A percentile compares a stretch with the other conserved stretches of the same genome.
These are phyloP conservation scores for Endoconidiophora polonica DNA, from an alignment of 2,329 filamentous ascomycete species.

Conservation along the genomic window DNA sequence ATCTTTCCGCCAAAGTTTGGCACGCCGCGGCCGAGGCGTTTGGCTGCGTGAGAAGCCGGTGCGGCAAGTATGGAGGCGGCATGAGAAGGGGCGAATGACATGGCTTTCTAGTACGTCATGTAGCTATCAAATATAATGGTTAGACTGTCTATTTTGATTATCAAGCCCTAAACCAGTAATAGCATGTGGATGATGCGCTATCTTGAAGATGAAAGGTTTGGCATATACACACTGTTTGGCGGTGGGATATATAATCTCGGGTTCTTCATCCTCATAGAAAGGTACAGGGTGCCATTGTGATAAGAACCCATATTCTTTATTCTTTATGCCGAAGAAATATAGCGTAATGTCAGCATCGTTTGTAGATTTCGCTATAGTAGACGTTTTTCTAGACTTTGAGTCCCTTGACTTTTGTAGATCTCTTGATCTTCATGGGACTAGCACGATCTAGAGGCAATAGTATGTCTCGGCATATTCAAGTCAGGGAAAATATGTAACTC, in stretches of 20 bases:
- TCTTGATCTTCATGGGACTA: background rate
- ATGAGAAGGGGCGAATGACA: background rate
- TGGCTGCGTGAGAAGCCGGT: background rate
- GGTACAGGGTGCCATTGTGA: background rate
- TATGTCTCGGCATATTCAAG: too few species aligned
- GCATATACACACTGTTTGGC: background rate
- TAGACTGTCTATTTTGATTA: too few species aligned
- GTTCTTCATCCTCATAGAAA: background rate
- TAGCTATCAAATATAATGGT: background rate
- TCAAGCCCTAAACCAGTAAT: too few species aligned
- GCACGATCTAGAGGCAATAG: too few species aligned
- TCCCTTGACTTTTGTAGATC: too few species aligned
- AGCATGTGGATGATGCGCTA: background rate
- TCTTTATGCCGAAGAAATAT: background rate
- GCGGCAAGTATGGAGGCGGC: background rate
- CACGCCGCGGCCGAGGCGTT: background rate
- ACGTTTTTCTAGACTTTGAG: too few species aligned
- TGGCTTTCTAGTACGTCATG: background rate
- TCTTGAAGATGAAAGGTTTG: background rate
- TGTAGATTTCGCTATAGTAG: too few species aligned
- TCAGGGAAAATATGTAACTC: too few species aligned
- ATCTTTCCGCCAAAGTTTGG: background rate
- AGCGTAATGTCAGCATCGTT: background rate
- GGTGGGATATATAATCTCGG: background rate
- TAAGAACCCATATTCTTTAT: background rate